A percentile compares a stretch with the other conserved stretches of the same genome.
Evolutionary conservation across 306 rosid genomes (phyloP).

Genomic region (Ziziphus jujuba): DNA sequence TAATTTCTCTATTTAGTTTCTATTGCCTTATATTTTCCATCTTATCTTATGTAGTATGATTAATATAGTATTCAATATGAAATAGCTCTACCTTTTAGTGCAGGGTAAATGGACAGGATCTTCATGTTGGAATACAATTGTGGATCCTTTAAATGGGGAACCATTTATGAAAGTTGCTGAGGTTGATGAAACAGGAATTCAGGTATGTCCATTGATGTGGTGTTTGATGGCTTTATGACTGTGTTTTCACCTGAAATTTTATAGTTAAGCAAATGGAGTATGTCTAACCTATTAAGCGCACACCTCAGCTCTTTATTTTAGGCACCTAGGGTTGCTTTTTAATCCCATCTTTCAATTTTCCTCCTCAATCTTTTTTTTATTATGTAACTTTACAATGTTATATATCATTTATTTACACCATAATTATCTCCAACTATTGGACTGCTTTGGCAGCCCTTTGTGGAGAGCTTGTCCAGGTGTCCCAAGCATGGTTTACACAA

Average conservation of each 20-base stretch:
- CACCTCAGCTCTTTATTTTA: neutral
- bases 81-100: conserved; percentile 53
- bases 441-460: conserved; percentile 67
- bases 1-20: neutral
- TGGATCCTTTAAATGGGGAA: conserved; percentile 96
- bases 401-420: neutral
- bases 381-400: conserved; percentile 12
- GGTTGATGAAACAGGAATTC: conserved; percentile 75
- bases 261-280: conserved; percentile 7
- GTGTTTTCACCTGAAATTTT: conserved; percentile 19
- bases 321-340: neutral
- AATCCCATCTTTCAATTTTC: neutral
- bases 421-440: conserved; percentile 15
- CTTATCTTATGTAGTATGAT: neutral
- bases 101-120: conserved; percentile 89
- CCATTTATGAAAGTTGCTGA: conserved; percentile 88
- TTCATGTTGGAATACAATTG: conserved; percentile 56
- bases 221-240: conserved; percentile 8
- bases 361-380: neutral
- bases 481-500: conserved; percentile 97
- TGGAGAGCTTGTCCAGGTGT: conserved; percentile 81
- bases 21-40: neutral
- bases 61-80: neutral
- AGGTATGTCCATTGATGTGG: conserved; percentile 43
- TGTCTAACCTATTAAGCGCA: neutral